Conservation (phyloP, 164 flowering plant species). For the Paratinospora sagittata region DNA sequence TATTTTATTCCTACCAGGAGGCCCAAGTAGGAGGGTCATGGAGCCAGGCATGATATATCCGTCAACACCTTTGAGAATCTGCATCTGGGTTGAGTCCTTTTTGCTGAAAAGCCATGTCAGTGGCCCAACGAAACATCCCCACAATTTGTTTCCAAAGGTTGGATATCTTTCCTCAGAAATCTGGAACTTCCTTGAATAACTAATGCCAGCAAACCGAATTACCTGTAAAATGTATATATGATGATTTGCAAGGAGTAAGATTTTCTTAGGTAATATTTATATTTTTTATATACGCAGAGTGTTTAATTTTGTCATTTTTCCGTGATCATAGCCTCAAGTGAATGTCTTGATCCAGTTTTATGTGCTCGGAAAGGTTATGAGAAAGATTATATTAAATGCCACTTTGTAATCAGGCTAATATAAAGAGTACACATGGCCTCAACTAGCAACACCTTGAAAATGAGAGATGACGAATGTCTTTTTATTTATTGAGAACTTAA, state of each 20-base stretch:
- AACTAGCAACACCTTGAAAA: neutral
- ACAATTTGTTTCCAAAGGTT: constrained; percentile 19
- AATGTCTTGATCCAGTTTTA: no score
- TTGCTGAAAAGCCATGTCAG: constrained; percentile 7
- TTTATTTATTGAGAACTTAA: neutral
- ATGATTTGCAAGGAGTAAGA: no score
- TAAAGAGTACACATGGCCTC: neutral
- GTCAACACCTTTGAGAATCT: constrained; percentile 26
- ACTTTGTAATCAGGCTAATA: no score
- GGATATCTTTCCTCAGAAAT: constrained; percentile 5
- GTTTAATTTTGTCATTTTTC: no score
- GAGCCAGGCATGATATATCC: constrained; percentile 31
- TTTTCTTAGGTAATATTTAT: no score
- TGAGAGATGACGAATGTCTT: neutral
- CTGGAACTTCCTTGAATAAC: constrained; percentile 10
- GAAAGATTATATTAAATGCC: no score
- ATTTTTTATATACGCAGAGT: no score
- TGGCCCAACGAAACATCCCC: constrained; percentile 17
- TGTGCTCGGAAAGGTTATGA: no score
- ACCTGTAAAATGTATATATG: constrained; percentile 13
- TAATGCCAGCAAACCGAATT: constrained; percentile 19
- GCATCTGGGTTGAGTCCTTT: constrained; percentile 15
- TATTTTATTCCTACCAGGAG: constrained; percentile 19
- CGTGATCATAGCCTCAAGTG: no score
- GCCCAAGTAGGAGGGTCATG: constrained; percentile 24